Base-by-base conservation (phyloP, 2,329 filamentous ascomycete genomes). In the Amylocarpus encephaloides region DNA sequence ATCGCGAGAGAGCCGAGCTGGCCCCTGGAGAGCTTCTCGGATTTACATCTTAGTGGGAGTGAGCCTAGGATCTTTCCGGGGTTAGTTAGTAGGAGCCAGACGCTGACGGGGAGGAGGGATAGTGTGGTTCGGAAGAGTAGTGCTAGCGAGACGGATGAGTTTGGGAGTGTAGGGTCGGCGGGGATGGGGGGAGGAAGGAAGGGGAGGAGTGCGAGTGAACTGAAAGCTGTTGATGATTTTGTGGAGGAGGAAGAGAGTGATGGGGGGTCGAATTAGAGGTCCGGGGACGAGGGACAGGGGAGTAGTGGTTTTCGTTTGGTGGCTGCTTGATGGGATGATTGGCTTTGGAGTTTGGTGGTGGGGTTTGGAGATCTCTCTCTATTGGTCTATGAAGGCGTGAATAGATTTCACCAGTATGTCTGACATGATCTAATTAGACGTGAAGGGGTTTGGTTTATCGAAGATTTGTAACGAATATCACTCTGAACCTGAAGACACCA, bases 51-150 rank as follows among this genome's bases (percentile, higher is more conserved):
- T 10, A 77, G 73, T 11, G 79, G 76, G 3, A 75, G 71, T 43
- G 85, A 88, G 65, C 86, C 85, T 10, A 77, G 75, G 55, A 80
- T 88, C 55, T 86, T 88, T 57, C 86, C 86, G 0, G 86, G 86
- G 0, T 76, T 90, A 30, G 76, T 89, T 46, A 68, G 71, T 47
- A 52, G 64, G n/a, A 54, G 54, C 10, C 62, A 65, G 46, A 26
- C 22, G 22, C 62, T 64, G 46, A 26, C 22, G 22, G 22, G 4
- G 22, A 57, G 62, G 42, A 52, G 55, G 29, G 58, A 62, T 19
- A 64, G 58, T 40, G 6, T 46, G 9, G 47, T 51, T 3, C 55
- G 61, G 34, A 53, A 61, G 55, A 56, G 57, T 26, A 63, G 60
- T 47, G 47, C 44, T 49, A 62, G 59, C 39, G 62, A 64, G 48